These are phyloP conservation scores for Aphanoascus verrucosus DNA, from an alignment of 2,329 filamentous ascomycete species.

Conservation along the genomic window DNA sequence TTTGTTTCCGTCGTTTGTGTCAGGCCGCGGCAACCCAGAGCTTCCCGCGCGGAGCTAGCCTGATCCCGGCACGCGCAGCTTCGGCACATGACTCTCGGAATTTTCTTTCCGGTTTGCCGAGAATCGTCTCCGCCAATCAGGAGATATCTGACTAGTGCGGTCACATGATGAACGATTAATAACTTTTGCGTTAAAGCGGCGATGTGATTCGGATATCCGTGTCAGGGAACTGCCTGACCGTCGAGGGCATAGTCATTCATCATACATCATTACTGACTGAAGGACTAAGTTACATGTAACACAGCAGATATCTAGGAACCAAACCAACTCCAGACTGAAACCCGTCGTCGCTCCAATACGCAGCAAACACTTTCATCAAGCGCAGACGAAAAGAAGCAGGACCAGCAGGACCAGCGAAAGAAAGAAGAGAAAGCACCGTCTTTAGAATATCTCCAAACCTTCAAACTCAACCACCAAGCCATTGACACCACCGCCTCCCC, in stretches of 20 bases:
- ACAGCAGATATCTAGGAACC: constrained; percentile 3
- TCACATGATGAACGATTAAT: no score
- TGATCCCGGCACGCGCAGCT: no score
- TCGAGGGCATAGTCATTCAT: neutral
- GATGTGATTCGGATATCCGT: no score
- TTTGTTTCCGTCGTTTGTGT: no score
- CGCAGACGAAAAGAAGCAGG: neutral
- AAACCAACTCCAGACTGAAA: neutral
- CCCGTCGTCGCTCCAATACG: neutral
- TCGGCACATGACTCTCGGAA: no score
- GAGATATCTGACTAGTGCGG: no score
- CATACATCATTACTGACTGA: constrained; percentile 3
- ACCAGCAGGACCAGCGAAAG: neutral
- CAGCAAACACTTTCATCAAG: neutral
- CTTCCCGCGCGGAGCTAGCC: no score
- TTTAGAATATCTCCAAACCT: constrained; percentile 40
- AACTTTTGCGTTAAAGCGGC: no score
- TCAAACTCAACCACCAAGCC: constrained; percentile 42
- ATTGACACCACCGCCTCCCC: constrained; percentile 23
- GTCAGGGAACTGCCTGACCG: neutral
- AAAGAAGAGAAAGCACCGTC: neutral
- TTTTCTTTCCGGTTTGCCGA: no score
- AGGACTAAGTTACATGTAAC: constrained; percentile 1
- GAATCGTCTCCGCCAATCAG: no score
- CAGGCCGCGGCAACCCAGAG: no score